These are phyloP conservation scores for Fraxinus floribunda DNA, from an alignment of 305 asterid genomes.

Conservation along the genomic window DNA sequence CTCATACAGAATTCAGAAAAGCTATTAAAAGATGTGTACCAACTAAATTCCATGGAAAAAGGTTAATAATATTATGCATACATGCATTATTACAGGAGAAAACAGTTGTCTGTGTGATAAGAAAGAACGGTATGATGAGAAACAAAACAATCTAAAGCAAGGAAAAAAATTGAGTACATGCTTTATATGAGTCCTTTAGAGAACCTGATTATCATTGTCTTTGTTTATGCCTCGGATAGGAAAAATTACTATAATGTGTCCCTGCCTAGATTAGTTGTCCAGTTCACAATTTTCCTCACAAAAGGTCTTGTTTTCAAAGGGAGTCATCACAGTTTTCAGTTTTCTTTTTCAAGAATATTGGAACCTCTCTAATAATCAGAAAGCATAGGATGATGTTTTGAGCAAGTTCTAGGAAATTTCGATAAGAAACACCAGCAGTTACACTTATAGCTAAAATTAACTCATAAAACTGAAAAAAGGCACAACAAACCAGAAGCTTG, in stretches of 20 bases:
- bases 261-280: background rate
- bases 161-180: background rate
- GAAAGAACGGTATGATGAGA: background rate
- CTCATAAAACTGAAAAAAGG: slow-evolving; percentile 1
- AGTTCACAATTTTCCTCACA: background rate
- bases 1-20: background rate
- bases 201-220: background rate
- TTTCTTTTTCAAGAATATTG: background rate
- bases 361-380: background rate
- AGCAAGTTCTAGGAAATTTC: background rate
- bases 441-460: slow-evolving; percentile 12
- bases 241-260: background rate
- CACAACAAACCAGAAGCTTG: slow-evolving; percentile 80
- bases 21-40: background rate
- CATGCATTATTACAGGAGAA: background rate
- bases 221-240: background rate
- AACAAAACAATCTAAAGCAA: background rate
- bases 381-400: background rate
- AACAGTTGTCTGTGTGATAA: background rate
- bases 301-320: background rate
- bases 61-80: background rate
- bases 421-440: background rate
- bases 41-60: background rate
- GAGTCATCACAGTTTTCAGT: background rate
- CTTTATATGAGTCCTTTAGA: background rate